These are phyloP conservation scores for Abrus pulchellus DNA, from an alignment of 306 rosid species.

Conservation along the genomic window DNA sequence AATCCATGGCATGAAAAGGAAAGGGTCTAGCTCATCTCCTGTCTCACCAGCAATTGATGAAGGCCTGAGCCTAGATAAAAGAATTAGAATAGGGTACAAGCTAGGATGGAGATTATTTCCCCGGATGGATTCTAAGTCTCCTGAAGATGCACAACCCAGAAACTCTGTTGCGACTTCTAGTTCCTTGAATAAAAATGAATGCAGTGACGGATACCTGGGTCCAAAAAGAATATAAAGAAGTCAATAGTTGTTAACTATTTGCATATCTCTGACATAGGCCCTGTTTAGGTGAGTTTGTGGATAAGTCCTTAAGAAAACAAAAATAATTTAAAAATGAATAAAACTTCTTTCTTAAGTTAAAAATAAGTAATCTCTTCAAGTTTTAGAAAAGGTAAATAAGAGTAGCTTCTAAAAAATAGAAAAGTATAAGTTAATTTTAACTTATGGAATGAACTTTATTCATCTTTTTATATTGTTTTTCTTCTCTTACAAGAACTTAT, in stretches of 20 bases:
- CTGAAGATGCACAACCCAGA: slow-evolving; percentile 68
- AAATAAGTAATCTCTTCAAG: no score
- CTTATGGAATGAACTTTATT: no score
- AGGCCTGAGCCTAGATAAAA: slow-evolving; percentile 91
- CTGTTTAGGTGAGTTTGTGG: no score
- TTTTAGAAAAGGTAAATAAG: no score
- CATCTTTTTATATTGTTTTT: no score
- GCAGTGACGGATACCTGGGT: slow-evolving; percentile 88
- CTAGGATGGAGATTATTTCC: slow-evolving; percentile 95
- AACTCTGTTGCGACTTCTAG: slow-evolving; percentile 80
- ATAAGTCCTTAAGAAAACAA: no score
- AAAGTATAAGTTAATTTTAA: no score
- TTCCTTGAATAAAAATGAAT: slow-evolving; percentile 82
- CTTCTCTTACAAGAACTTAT: no score
- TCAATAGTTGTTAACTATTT: slow-evolving; percentile 30
- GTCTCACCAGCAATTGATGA: slow-evolving; percentile 87
- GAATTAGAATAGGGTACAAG: slow-evolving; percentile 89
- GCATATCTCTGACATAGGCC: slow-evolving; percentile 2
- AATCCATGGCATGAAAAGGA: slow-evolving; percentile 84
- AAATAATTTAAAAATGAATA: no score
- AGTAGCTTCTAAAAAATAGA: no score
- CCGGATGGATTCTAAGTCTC: slow-evolving; percentile 59
- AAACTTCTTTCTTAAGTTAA: no score
- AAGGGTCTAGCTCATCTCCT: slow-evolving; percentile 92
- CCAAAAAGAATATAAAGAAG: slow-evolving; percentile 14